Evolutionary conservation across 2,329 filamentous ascomycete species (phyloP).

Genomic region (Fusarium coicis): DNA sequence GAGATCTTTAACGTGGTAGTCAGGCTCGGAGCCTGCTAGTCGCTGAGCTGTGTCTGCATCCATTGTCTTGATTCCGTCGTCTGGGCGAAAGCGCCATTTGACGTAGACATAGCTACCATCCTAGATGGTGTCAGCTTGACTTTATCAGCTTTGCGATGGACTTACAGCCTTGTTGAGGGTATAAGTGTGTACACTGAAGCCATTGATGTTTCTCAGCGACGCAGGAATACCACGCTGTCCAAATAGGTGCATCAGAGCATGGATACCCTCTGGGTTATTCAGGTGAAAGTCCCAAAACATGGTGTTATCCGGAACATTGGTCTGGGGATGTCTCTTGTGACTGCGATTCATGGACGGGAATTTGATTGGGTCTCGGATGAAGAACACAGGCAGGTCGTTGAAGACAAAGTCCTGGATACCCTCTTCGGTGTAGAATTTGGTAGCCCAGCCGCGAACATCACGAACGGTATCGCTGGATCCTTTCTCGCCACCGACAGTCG

Average conservation of each 20-base stretch:
- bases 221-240: conserved; percentile 59
- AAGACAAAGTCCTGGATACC: conserved; percentile 46
- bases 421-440: conserved; percentile 45
- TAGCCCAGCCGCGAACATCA: conserved; percentile 72
- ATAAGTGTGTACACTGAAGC: conserved; percentile 61
- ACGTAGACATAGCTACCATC: conserved; percentile 61
- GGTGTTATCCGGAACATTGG: conserved; percentile 54
- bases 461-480: conserved; percentile 73
- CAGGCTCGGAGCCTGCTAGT: conserved; percentile 59
- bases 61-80: conserved; percentile 58
- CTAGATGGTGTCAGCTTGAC: neutral
- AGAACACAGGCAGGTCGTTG: conserved; percentile 62
- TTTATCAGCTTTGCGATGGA: too few species aligned
- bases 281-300: conserved; percentile 51
- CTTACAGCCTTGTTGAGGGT: conserved; percentile 50
- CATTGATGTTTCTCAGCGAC: conserved; percentile 58
- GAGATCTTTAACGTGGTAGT: conserved; percentile 55
- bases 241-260: conserved; percentile 64
- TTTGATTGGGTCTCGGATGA: conserved; percentile 59
- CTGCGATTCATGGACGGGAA: conserved; percentile 59
- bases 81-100: conserved; percentile 61
- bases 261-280: conserved; percentile 54
- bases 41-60: conserved; percentile 51
- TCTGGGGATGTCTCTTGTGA: conserved; percentile 57
- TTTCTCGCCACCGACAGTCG: conserved; percentile 67